Percentiles rank a stretch among this genome's conserved stretches.
Conservation (phyloP, 495 filamentous ascomycete species). For the Sporormia fimetaria region DNA sequence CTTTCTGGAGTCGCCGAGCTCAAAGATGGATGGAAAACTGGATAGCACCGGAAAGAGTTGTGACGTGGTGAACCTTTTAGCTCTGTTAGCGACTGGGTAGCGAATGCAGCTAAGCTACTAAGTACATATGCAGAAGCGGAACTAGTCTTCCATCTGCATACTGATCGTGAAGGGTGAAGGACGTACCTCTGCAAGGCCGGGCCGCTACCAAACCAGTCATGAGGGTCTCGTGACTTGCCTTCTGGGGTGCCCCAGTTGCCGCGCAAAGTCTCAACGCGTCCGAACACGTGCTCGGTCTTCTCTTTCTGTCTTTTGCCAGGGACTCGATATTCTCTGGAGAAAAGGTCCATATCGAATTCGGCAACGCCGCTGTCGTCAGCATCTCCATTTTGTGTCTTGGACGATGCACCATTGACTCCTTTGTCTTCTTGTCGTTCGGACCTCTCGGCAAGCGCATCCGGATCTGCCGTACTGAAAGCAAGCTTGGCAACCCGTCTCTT, state of each 20-base stretch:
- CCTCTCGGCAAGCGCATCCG: constrained; percentile 20
- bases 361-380: constrained; percentile 7
- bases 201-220: constrained; percentile 18
- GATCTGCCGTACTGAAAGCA: constrained; percentile 41
- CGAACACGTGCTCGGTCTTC: constrained; percentile 27
- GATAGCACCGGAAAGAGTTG: constrained; percentile 67
- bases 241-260: constrained; percentile 23
- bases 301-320: background rate
- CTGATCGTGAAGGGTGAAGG: background rate
- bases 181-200: constrained; percentile 24
- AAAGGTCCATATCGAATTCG: constrained; percentile 21
- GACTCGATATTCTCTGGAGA: constrained; percentile 16
- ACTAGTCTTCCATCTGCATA: background rate
- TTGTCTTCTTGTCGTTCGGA: constrained; percentile 7
- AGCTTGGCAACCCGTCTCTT: constrained; percentile 71
- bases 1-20: constrained; percentile 30
- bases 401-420: constrained; percentile 20
- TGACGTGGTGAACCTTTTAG: constrained; percentile 43
- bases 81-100: constrained; percentile 6
- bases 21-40: constrained; percentile 66
- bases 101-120: too few relatives aligned
- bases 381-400: constrained; percentile 10
- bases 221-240: constrained; percentile 17
- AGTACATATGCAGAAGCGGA: too few relatives aligned
- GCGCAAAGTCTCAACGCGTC: constrained; percentile 21